phyloP scores from a whole-genome alignment of 1,284 basidiomycete genomes.

The Naganishia albida region DNA sequence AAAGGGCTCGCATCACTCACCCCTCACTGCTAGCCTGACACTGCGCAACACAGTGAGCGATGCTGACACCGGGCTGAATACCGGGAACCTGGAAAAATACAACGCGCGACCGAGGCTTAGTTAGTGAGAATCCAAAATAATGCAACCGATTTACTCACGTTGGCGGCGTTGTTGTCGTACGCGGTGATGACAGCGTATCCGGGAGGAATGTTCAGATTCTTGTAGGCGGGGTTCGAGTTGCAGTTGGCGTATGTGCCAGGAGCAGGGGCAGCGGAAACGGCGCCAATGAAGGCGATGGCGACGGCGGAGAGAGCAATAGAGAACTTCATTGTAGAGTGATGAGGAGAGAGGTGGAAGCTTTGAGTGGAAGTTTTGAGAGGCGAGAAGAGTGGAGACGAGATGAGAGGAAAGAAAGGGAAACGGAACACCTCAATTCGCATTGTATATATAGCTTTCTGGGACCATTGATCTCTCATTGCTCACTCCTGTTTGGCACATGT shows the following conservation, averaged over 20 bases:
- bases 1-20: too few relatives aligned
- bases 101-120: background rate
- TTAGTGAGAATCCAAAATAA: background rate
- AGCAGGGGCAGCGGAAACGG: slow-evolving; percentile 16
- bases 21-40: background rate
- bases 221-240: slow-evolving; percentile 11
- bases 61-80: background rate
- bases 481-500: too few relatives aligned
- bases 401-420: background rate
- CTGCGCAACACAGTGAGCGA: slow-evolving; percentile 2
- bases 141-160: background rate
- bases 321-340: slow-evolving; percentile 28
- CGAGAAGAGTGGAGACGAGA: slow-evolving; percentile 5
- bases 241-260: slow-evolving; percentile 17
- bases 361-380: slow-evolving; percentile 1
- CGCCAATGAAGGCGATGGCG: slow-evolving; percentile 15
- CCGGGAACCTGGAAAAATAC: slow-evolving; percentile 2
- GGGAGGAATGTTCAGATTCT: background rate
- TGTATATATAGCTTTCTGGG: background rate
- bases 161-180: slow-evolving; percentile 21
- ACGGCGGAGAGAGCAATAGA: slow-evolving; percentile 18
- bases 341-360: background rate
- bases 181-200: slow-evolving; percentile 13
- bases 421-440: background rate
- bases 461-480: too few relatives aligned